phyloP scores from a whole-genome alignment of 805 yeast species.

The Zygoascus flipseniorum region DNA sequence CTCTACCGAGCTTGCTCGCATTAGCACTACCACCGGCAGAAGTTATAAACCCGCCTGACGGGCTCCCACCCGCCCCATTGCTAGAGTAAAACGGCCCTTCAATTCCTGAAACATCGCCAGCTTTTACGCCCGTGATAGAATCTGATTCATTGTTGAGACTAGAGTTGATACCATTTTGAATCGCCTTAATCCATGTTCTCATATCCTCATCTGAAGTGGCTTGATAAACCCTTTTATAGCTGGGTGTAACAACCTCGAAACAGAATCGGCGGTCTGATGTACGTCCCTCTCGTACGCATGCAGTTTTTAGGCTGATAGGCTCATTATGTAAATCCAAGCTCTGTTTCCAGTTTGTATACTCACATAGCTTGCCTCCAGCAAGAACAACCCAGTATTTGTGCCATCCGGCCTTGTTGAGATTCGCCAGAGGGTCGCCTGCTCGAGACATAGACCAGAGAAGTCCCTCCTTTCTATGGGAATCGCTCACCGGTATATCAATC shows the following conservation, averaged over 20 bases:
- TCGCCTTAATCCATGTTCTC: constrained; percentile 56
- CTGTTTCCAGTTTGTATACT: constrained; percentile 73
- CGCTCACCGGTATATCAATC: neutral
- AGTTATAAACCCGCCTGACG: neutral
- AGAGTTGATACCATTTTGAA: constrained; percentile 43
- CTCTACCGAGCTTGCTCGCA: neutral
- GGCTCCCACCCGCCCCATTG: neutral
- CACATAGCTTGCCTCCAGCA: constrained; percentile 56
- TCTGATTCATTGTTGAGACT: neutral
- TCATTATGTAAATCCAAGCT: constrained; percentile 52
- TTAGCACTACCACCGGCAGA: constrained; percentile 1
- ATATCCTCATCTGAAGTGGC: constrained; percentile 62
- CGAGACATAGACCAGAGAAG: constrained; percentile 36
- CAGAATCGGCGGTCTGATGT: constrained; percentile 42
- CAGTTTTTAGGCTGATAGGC: constrained; percentile 64
- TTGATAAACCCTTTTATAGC: constrained; percentile 66
- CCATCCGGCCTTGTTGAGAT: constrained; percentile 45
- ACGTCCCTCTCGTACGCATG: constrained; percentile 45
- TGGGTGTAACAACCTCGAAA: constrained; percentile 68
- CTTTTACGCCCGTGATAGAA: neutral
- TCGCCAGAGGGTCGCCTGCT: constrained; percentile 29
- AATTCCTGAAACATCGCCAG: neutral
- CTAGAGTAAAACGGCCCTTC: constrained; percentile 3
- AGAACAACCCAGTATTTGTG: constrained; percentile 83
- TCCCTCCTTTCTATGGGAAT: constrained; percentile 30